Base-by-base conservation (phyloP, 352 stramenopile genomes). In the Phytopythium aichiense region DNA sequence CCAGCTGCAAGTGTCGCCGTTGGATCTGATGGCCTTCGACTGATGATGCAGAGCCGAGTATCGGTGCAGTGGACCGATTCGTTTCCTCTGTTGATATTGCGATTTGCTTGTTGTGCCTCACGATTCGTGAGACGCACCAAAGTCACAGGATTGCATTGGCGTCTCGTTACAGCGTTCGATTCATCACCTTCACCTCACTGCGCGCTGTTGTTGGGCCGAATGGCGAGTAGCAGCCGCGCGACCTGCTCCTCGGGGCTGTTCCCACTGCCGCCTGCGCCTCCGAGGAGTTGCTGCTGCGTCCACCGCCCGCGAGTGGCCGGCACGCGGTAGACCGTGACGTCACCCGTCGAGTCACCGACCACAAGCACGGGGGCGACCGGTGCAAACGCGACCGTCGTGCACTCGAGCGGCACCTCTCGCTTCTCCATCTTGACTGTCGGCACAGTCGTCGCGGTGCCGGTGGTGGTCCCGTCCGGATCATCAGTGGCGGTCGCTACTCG, bases 261-360 rank as follows among this genome's bases (percentile, higher is more conserved):
- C 2, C 46, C 46, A 16, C 22, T 23, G 22, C 71, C 48, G 70
- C 61, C 35, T 49, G 56, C 20, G 72, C 58, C 20, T 50, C 7
- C 8, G 37, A 37, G 16, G 40, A 42, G 18, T 45, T 55, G n/a
- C 63, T 60, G 3, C 28, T 57, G 20, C 74, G 65, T 11, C 74
- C 56, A 59, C 79, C 16, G 60, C 42, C 63, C 71, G 68, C 11
- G 72, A 11, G 37, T 58, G 37, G 20, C 66, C 0, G 76, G 77
- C 3, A 93, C 77, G 53, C 86, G 77, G 45, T 92, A 93, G 2
- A 93, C 80, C 0, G 77, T 88, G 16, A 93, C 83, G 22, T 91
- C 76, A 11, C 86, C 84, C 8, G 71, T 88, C 11, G 81, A 88
- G 60, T 95, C 86, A 33, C 86, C 84, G 5, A 92, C 82, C 6